Conservation (phyloP, 139 green algal species). For the Coelastrella sp. region DNA sequence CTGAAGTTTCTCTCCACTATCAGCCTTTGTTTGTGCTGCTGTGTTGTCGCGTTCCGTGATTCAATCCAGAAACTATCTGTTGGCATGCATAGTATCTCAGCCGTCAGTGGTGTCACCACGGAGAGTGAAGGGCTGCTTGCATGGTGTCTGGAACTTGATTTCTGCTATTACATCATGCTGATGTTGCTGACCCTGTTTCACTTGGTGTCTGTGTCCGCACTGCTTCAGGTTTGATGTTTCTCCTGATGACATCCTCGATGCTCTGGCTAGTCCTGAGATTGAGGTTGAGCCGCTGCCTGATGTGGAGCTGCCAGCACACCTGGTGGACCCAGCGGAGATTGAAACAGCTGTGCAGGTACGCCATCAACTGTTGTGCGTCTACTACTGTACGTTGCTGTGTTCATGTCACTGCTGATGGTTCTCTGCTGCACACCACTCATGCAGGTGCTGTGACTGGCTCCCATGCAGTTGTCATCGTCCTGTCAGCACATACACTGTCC, state of each 20-base stretch:
- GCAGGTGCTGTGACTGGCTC: too few relatives aligned
- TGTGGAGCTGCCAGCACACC: constrained; percentile 84
- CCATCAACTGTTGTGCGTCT: neutral
- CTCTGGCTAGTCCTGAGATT: constrained; percentile 68
- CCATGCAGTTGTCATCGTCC: too few relatives aligned
- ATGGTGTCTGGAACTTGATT: neutral
- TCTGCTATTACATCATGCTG: neutral
- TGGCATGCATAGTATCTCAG: too few relatives aligned
- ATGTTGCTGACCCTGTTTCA: neutral
- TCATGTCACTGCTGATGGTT: neutral
- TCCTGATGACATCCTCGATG: constrained; percentile 77
- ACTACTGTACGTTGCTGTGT: neutral
- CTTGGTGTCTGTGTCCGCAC: too few relatives aligned
- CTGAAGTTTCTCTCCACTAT: neutral
- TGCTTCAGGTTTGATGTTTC: constrained; percentile 80
- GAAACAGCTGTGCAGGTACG: constrained; percentile 31
- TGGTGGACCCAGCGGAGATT: constrained; percentile 83
- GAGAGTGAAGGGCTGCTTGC: too few relatives aligned
- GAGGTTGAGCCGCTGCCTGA: constrained; percentile 76
- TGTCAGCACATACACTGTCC: too few relatives aligned
- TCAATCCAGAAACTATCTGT: too few relatives aligned
- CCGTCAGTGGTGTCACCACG: too few relatives aligned
- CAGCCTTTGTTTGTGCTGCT: neutral
- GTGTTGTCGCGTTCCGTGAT: too few relatives aligned
- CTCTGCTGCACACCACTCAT: neutral